Evolutionary conservation across 2,329 filamentous ascomycete genomes (phyloP), one percentile per base, ranked within the genome.

Genomic region (Aspergillus jensenii): DNA sequence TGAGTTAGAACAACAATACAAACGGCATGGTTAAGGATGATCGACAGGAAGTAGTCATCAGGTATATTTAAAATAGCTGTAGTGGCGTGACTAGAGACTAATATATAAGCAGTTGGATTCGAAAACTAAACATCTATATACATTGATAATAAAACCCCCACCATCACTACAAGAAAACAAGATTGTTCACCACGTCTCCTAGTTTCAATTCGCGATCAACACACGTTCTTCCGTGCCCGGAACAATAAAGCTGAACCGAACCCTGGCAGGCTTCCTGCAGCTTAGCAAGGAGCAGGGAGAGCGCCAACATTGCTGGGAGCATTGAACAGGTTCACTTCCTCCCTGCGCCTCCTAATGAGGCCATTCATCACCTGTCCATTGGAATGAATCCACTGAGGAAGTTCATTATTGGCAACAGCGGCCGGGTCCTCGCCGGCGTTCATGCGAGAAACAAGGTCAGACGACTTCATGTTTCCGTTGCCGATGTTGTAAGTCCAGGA

Each of bases 401-500:
- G 35, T 7, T 37, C 35, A 7, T 37, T n/a, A n/a, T 15, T 83
- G 15, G 76, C 70, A 47, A 81, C 80, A 0, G 68, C 77, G 60
- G 74, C 74, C 41, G 74, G 67, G 37, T 73, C 63, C 53, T 80
- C 74, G n/a, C 78, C 77, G 1, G 64, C 67, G 68, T 82, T 82
- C 55, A 82, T 72, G 9, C 77, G 71, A 47, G 65, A 67, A 59
- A 81, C 66, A 35, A 82, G 71, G 0, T 71, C 74, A 4, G 79
- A 82, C 0, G 64, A 67, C n/a, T 59, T 55, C 4, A 76, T 71
- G 48, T 72, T 74, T 4, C 75, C 78, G 58, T 75, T 79, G 27
- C 81, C 81, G 45, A 80, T 72, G 65, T 83, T 84, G 75, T 78
- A 83, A 12, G 78, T 71, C 79, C 79, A 83, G 47, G 75, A 79